Conservation (phyloP, 2,329 filamentous ascomycete genomes). For the Cladosporium sp. region DNA sequence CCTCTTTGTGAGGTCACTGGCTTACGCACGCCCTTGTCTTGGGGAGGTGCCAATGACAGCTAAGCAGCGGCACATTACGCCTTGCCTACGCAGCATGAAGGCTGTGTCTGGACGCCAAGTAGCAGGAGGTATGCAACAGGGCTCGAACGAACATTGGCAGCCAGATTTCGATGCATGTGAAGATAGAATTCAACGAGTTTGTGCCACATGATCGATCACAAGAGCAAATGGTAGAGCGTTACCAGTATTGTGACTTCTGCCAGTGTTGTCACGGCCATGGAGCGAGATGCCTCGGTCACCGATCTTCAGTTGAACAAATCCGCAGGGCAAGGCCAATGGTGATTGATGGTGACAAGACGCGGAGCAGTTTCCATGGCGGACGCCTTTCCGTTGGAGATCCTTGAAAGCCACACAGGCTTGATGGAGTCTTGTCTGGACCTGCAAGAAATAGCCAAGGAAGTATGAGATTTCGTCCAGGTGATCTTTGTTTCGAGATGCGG, state of each 20-base stretch:
- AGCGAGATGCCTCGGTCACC: background rate
- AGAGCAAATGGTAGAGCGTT: background rate
- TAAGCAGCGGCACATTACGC: conserved; percentile 6
- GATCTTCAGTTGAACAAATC: background rate
- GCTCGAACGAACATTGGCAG: background rate
- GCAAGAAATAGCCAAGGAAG: conserved; percentile 1
- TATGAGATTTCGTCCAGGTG: background rate
- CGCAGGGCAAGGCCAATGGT: background rate
- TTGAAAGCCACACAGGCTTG: conserved; percentile 2
- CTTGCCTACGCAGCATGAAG: conserved; percentile 11
- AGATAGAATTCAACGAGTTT: background rate
- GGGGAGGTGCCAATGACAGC: conserved; percentile 5
- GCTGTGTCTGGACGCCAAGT: conserved; percentile 14
- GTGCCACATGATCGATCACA: background rate
- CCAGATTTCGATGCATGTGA: background rate
- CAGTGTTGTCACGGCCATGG: background rate
- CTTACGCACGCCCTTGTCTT: background rate
- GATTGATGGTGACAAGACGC: background rate
- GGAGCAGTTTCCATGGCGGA: conserved; percentile 2
- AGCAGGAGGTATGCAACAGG: background rate
- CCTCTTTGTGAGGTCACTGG: background rate
- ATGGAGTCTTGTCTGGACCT: conserved; percentile 4
- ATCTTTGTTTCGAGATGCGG: background rate
- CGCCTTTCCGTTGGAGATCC: background rate
- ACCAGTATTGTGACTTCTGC: background rate